phyloP scores from a whole-genome alignment of 75 land plant genomes.

The Selaginella moellendorffii region DNA sequence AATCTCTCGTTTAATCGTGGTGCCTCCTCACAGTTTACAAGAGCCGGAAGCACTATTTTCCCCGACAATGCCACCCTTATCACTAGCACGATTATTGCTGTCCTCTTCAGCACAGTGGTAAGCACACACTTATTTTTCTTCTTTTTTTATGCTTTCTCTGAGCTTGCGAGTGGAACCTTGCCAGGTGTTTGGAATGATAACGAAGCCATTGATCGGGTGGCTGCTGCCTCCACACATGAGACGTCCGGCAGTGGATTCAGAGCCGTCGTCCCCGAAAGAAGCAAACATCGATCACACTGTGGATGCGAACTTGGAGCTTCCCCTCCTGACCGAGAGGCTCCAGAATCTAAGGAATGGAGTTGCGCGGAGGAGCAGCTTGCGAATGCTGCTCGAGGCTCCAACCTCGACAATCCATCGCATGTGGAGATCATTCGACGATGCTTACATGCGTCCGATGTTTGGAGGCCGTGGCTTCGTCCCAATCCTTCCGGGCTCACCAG shows the following conservation, averaged over 20 bases:
- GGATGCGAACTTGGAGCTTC: conserved; percentile 3
- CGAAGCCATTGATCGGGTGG: conserved; percentile 54
- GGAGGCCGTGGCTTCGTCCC: conserved; percentile 80
- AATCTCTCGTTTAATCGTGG: too few species aligned
- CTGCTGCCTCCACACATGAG: conserved; percentile 35
- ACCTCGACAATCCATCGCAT: conserved; percentile 47
- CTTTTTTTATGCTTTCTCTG: background rate
- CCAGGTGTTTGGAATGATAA: conserved; percentile 50
- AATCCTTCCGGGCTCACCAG: conserved; percentile 25
- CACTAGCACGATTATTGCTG: conserved; percentile 77
- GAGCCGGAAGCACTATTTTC: conserved; percentile 33
- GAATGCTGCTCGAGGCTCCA: conserved; percentile 40
- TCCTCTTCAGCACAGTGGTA: conserved; percentile 92
- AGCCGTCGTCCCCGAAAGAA: conserved; percentile 53
- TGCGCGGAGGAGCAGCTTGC: conserved; percentile 32
- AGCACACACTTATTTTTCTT: conserved; percentile 10
- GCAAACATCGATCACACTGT: background rate
- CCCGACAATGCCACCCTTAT: conserved; percentile 65
- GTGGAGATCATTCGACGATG: conserved; percentile 76
- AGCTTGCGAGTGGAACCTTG: background rate
- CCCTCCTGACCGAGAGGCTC: conserved; percentile 19
- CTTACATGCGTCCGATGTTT: conserved; percentile 78
- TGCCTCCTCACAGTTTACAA: conserved; percentile 76
- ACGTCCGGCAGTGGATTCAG: conserved; percentile 16
- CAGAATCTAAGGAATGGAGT: conserved; percentile 17